A percentile compares a stretch with the other conserved stretches of the same genome.
These are phyloP conservation scores for Rhinocladiella mackenziei DNA, from an alignment of 2,329 filamentous ascomycete species.

Conservation along the genomic window DNA sequence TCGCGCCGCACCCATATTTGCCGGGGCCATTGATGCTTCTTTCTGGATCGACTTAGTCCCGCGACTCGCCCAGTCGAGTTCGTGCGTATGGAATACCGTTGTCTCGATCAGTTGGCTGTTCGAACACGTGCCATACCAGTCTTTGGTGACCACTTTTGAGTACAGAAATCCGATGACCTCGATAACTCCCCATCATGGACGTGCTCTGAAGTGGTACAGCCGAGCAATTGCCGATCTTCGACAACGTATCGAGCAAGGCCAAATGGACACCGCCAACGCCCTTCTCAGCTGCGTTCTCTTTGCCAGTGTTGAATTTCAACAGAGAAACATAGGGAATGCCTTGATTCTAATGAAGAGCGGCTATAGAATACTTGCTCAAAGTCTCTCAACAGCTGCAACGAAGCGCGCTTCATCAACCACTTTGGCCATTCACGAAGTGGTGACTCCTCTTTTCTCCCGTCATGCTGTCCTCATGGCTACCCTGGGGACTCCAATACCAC, in stretches of 20 bases:
- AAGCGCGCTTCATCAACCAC: background rate
- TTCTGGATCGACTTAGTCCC: constrained; percentile 39
- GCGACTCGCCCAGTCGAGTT: constrained; percentile 35
- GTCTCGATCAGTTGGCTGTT: constrained; percentile 38
- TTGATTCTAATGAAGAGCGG: constrained; percentile 22
- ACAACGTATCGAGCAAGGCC: constrained; percentile 3
- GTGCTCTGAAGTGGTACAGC: constrained; percentile 21
- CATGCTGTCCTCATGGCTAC: constrained; percentile 15
- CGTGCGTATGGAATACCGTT: constrained; percentile 40
- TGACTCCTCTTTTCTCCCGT: constrained; percentile 16
- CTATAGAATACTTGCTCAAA: constrained; percentile 17
- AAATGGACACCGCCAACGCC: constrained; percentile 11
- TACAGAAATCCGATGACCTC: background rate
- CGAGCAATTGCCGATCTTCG: constrained; percentile 17
- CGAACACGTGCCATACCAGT: constrained; percentile 27
- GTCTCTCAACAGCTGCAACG: constrained; percentile 1
- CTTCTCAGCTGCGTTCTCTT: constrained; percentile 27
- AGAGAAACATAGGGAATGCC: constrained; percentile 35
- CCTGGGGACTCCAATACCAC: constrained; percentile 6
- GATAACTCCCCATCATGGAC: constrained; percentile 8
- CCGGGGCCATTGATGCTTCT: constrained; percentile 35
- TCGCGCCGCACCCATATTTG: constrained; percentile 32
- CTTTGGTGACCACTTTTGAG: constrained; percentile 3
- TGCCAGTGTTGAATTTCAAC: constrained; percentile 29
- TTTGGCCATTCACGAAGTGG: constrained; percentile 9